Evolutionary conservation across 176 grass and related monocot species (phyloP).

Genomic region (Canna indica): DNA sequence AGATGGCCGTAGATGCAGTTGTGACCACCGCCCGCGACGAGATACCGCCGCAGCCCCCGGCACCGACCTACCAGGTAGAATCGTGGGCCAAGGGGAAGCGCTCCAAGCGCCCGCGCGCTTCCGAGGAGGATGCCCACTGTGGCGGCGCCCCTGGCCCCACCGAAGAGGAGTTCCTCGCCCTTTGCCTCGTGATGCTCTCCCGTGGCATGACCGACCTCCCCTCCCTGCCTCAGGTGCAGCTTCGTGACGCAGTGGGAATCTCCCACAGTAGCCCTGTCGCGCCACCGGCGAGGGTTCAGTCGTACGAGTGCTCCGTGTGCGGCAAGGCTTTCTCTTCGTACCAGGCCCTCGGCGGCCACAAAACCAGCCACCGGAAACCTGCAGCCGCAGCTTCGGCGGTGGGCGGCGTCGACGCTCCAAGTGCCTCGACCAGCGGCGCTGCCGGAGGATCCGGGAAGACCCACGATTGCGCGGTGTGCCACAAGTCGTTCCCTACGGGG

Average conservation of each 20-base stretch:
- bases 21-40: neutral
- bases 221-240: neutral
- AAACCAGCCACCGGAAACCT: conserved; percentile 21
- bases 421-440: neutral
- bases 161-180: conserved; percentile 6
- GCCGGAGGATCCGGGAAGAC: neutral
- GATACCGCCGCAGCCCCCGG: neutral
- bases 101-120: conserved; percentile 9
- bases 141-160: neutral
- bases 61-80: neutral
- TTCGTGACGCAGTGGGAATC: neutral
- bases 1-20: neutral
- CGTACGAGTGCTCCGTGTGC: conserved; percentile 9
- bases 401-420: neutral
- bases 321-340: conserved; percentile 14
- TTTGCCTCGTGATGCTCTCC: conserved; percentile 16
- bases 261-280: neutral
- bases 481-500: conserved; percentile 10
- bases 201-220: neutral
- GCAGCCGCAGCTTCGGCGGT: too few species aligned
- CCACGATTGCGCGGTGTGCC: conserved; percentile 18
- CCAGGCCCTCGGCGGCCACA: conserved; percentile 23
- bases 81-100: conserved; percentile 8
- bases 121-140: neutral
- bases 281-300: neutral